Percentiles rank a stretch among this genome's conserved stretches.
phyloP scores from a whole-genome alignment of 1,139 yeast species.

The Sugiyamaella neomexicana region DNA sequence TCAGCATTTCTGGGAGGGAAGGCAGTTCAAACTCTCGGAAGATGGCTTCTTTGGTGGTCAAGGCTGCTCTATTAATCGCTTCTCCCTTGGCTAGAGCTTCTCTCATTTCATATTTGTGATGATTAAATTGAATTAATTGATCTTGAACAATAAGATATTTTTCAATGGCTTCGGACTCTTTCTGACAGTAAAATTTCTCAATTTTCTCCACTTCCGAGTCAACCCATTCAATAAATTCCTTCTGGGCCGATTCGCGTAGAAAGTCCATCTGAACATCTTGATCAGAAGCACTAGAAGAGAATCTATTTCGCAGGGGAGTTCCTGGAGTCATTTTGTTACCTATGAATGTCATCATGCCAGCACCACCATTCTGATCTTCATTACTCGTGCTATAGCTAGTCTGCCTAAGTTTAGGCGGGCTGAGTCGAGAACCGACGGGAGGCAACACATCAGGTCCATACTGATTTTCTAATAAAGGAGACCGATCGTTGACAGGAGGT shows the following conservation, averaged over 20 bases:
- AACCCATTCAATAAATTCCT: conserved; percentile 61
- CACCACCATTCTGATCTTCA: neutral
- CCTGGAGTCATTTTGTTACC: conserved; percentile 3
- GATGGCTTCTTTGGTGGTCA: conserved; percentile 27
- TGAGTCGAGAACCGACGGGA: neutral
- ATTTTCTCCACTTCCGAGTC: conserved; percentile 59
- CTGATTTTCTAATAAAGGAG: conserved; percentile 33
- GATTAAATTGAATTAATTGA: conserved; percentile 63
- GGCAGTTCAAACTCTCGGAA: conserved; percentile 38
- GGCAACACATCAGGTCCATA: neutral
- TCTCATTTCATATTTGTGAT: conserved; percentile 43
- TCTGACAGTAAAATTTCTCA: conserved; percentile 57
- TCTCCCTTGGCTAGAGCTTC: conserved; percentile 22
- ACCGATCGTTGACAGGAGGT: conserved; percentile 33
- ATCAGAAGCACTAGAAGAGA: neutral
- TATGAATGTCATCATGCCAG: neutral
- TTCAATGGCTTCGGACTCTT: conserved; percentile 60
- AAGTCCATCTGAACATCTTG: conserved; percentile 13
- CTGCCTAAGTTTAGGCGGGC: neutral
- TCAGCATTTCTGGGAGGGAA: conserved; percentile 33
- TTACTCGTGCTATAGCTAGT: neutral
- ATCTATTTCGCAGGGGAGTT: conserved; percentile 8
- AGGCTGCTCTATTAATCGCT: conserved; percentile 28
- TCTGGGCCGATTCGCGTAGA: conserved; percentile 36
- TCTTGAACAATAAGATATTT: conserved; percentile 64